Conservation (phyloP, 2,329 filamentous ascomycete genomes). For the Byssochlamys sp. region DNA sequence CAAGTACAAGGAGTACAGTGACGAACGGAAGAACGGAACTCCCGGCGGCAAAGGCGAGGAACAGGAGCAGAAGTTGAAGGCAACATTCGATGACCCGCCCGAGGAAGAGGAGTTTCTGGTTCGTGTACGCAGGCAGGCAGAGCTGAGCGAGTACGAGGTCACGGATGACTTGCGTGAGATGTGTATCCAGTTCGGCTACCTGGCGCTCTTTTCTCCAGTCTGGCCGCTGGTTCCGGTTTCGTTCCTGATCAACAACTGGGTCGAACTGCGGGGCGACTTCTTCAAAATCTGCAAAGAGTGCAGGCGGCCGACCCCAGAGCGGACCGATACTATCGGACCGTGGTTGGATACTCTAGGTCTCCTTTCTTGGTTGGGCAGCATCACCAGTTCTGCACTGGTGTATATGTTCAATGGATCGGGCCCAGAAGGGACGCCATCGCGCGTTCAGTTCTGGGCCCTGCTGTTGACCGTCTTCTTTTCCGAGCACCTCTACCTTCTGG, state of each 20-base stretch:
- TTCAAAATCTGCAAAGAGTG: conserved; percentile 90
- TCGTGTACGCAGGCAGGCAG: conserved; percentile 74
- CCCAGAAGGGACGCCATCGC: conserved; percentile 36
- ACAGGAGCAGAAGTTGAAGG: conserved; percentile 28
- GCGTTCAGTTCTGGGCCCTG: conserved; percentile 69
- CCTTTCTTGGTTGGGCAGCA: conserved; percentile 82
- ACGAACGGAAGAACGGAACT: conserved; percentile 17
- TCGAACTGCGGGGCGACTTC: conserved; percentile 87
- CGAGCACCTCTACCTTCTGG: conserved; percentile 79
- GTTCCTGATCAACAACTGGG: conserved; percentile 92
- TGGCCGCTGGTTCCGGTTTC: conserved; percentile 86
- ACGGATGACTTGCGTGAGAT: conserved; percentile 87
- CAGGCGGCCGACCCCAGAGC: conserved; percentile 77
- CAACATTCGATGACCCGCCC: conserved; percentile 53
- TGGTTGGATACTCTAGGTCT: conserved; percentile 86
- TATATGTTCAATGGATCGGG: conserved; percentile 68
- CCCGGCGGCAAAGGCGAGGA: conserved; percentile 5
- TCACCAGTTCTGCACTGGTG: conserved; percentile 78
- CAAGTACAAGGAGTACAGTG: conserved; percentile 49
- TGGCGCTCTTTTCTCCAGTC: conserved; percentile 82
- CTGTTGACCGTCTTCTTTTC: conserved; percentile 73
- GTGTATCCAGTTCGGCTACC: conserved; percentile 81
- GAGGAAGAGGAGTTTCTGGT: conserved; percentile 76
- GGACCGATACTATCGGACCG: conserved; percentile 87
- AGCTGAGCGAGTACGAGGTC: conserved; percentile 81